phyloP scores from a whole-genome alignment of 2,329 filamentous ascomycete species.

The Trichoderma semiorbis region DNA sequence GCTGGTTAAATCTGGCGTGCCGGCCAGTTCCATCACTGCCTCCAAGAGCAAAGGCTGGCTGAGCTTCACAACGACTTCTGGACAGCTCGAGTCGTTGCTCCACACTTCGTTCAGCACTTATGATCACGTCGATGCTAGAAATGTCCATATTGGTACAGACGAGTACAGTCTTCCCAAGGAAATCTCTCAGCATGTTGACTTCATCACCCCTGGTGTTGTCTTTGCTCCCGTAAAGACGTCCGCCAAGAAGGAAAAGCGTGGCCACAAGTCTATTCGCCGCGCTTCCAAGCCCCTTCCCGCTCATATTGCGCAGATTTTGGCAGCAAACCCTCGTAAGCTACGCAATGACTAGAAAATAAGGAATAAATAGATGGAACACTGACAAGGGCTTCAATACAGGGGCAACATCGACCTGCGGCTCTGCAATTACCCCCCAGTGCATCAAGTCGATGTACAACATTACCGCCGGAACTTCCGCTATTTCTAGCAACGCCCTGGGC shows the following conservation, averaged over 20 bases:
- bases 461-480: conserved; percentile 35
- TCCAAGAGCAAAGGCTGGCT: conserved; percentile 53
- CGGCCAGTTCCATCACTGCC: conserved; percentile 43
- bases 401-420: conserved; percentile 40
- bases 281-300: neutral
- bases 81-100: conserved; percentile 51
- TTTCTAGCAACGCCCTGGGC: conserved; percentile 46
- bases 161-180: conserved; percentile 40
- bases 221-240: conserved; percentile 2
- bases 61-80: conserved; percentile 51
- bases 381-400: neutral
- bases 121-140: conserved; percentile 35
- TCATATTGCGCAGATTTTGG: neutral
- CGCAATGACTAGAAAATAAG: neutral
- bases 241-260: neutral
- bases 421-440: conserved; percentile 55
- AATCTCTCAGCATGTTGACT: conserved; percentile 38
- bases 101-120: conserved; percentile 52
- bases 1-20: conserved; percentile 52
- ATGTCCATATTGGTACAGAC: conserved; percentile 40
- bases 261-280: neutral
- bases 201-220: conserved; percentile 39
- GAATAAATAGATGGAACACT: neutral
- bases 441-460: conserved; percentile 47
- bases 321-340: conserved; percentile 2